Conservation (phyloP, 1,139 yeast species). For the Debaryomyces sp. region DNA sequence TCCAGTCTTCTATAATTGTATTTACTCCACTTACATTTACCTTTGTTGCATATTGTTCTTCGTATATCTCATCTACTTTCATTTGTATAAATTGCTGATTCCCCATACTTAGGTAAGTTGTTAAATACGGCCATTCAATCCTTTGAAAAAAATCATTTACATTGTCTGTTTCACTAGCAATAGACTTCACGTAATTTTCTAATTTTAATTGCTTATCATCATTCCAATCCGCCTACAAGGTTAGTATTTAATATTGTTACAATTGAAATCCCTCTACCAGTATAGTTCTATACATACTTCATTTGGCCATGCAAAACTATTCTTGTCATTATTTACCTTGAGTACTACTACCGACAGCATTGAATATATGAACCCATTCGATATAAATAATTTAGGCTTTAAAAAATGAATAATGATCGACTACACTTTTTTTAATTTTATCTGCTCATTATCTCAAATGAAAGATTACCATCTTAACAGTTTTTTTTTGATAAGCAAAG, state of each 20-base stretch:
- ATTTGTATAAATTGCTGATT: constrained; percentile 22
- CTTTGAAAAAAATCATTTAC: constrained; percentile 16
- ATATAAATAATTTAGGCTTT: not conserved
- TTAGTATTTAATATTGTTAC: constrained; percentile 4
- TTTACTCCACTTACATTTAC: not conserved
- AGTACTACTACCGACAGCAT: constrained; percentile 11
- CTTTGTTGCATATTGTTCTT: constrained; percentile 12
- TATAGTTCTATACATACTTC: constrained; percentile 3
- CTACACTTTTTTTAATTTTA: not conserved
- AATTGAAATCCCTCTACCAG: not conserved
- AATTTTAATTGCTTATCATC: constrained; percentile 19
- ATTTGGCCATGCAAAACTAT: not conserved
- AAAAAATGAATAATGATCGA: not conserved
- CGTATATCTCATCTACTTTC: constrained; percentile 28
- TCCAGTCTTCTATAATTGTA: constrained; percentile 17
- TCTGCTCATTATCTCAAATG: not conserved
- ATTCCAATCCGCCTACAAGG: constrained; percentile 22
- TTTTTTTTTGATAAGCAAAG: not conserved
- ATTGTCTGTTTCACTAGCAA: not conserved
- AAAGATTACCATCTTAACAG: not conserved
- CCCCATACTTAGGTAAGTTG: constrained; percentile 15
- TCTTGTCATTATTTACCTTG: constrained; percentile 5
- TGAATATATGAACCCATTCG: not conserved
- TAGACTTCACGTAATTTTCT: constrained; percentile 16
- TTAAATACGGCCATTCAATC: constrained; percentile 23